Base-by-base conservation (phyloP, 225 moss, liverwort and hornwort species). In the Thuidium tamariscinum region DNA sequence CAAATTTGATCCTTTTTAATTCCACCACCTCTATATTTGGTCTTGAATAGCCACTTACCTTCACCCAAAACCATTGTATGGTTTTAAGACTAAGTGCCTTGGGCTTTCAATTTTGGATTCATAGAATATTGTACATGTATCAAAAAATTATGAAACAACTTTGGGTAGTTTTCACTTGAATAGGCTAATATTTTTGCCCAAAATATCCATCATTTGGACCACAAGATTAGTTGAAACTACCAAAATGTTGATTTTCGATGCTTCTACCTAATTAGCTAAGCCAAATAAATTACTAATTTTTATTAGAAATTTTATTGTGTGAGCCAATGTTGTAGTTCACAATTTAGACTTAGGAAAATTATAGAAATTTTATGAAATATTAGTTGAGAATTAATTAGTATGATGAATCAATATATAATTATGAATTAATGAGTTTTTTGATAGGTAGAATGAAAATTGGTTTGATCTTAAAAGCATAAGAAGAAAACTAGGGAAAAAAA, bases 281-380 rank as follows among this genome's bases (percentile, higher is more conserved):
- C 13, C 8, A 39, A 68, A 39, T 21, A 39, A 39, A 22, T 32
- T 22, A 23, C 4, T 36, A 39, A 23, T 2, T 39, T 68, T 68
- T 39, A 4, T 23, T 4, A 16, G 2, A 3, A 16, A 32, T 9
- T 15, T 63, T 7, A 16, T 17, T 34, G 9, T 63, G 4, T 20
- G 1, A n/a, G 3, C 5, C 11, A n/a, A 11, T 0, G 6, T 3
- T 20, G 3, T 11, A 0, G 10, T 5, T 36, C 36, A 65, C 20
- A 36, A 65, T n/a, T 65, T 20, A 65, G 6, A n/a, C 0, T 17
- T 65, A n/a, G 20, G 5, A 65, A 10, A n/a, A 65, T 10, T 19
- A 65, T 19, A 19, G 5, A 19, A 65, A n/a, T 19, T n/a, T 65
- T 19, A n/a, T 5, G 1, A 65, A 65, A n/a, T n/a, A 10, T 3